phyloP scores from a whole-genome alignment of 495 filamentous ascomycete species.

The Oidiodendron maius region DNA sequence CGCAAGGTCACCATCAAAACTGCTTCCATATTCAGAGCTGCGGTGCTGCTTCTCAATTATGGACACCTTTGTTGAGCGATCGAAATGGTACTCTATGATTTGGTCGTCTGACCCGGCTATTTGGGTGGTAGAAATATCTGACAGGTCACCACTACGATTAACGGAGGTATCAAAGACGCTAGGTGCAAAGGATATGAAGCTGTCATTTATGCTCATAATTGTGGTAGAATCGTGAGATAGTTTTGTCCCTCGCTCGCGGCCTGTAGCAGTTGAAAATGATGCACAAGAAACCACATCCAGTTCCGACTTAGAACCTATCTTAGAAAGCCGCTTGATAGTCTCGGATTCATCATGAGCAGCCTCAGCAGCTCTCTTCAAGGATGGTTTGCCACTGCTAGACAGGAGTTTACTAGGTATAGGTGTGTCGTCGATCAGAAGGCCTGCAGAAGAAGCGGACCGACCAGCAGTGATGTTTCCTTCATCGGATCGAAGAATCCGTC shows the following conservation, averaged over 20 bases:
- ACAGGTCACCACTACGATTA: neutral
- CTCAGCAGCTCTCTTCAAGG: conserved; percentile 6
- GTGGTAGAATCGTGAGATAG: neutral
- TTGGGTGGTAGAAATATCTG: neutral
- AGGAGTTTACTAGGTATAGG: neutral
- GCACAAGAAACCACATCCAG: too few relatives aligned
- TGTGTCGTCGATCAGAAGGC: neutral
- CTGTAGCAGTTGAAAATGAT: too few relatives aligned
- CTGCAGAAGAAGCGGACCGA: neutral
- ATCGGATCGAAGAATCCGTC: neutral
- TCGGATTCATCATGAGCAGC: neutral
- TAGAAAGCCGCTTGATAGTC: conserved; percentile 4
- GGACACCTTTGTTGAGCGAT: neutral
- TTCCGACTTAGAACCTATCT: conserved; percentile 4
- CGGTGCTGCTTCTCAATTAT: neutral
- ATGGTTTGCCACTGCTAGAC: neutral
- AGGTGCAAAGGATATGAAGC: conserved; percentile 11
- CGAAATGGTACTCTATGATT: neutral
- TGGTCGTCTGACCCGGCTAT: neutral
- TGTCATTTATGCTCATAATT: conserved; percentile 1
- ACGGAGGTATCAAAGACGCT: neutral
- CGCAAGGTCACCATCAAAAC: neutral
- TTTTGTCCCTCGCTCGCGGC: too few relatives aligned
- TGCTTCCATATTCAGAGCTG: neutral
- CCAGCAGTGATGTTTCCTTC: too few relatives aligned